phyloP scores from a whole-genome alignment of 23 red algal species.

The Cyanidiococcus yangmingshanensis region DNA sequence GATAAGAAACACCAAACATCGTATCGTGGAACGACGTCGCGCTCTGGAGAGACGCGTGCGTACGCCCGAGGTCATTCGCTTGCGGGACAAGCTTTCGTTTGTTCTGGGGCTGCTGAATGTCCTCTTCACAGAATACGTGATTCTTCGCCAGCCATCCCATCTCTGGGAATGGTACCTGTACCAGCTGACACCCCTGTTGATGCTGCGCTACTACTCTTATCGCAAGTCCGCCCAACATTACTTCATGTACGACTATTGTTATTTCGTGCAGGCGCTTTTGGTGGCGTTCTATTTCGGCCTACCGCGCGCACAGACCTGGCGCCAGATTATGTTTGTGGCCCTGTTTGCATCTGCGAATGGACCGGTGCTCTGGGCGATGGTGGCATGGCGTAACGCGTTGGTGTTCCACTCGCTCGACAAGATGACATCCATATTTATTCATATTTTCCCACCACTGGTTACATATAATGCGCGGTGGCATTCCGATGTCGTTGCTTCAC shows the following conservation, averaged over 20 bases:
- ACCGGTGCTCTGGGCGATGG: conserved; percentile 37
- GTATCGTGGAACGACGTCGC: background rate
- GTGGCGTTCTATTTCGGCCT: conserved; percentile 22
- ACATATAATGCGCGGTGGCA: conserved; percentile 40
- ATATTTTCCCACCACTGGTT: conserved; percentile 37
- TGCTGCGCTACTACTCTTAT: conserved; percentile 23
- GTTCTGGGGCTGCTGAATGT: conserved; percentile 22
- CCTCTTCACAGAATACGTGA: conserved; percentile 32
- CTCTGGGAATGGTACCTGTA: conserved; percentile 32
- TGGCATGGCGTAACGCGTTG: conserved; percentile 38
- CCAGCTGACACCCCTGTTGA: conserved; percentile 27
- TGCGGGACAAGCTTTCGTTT: conserved; percentile 34
- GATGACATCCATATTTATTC: conserved; percentile 35
- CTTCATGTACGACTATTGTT: conserved; percentile 52
- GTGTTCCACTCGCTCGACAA: conserved; percentile 55
- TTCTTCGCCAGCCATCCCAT: conserved; percentile 12
- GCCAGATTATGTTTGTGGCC: conserved; percentile 21
- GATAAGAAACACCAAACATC: background rate
- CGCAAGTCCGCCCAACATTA: conserved; percentile 27
- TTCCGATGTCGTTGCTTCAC: background rate
- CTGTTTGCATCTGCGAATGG: conserved; percentile 43
- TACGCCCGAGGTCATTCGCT: conserved; percentile 18
- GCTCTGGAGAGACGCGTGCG: background rate
- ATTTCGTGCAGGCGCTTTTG: conserved; percentile 34
- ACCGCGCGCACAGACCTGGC: background rate